phyloP scores from a whole-genome alignment of 2,329 filamentous ascomycete genomes.

The Corniculantispora saksenae region DNA sequence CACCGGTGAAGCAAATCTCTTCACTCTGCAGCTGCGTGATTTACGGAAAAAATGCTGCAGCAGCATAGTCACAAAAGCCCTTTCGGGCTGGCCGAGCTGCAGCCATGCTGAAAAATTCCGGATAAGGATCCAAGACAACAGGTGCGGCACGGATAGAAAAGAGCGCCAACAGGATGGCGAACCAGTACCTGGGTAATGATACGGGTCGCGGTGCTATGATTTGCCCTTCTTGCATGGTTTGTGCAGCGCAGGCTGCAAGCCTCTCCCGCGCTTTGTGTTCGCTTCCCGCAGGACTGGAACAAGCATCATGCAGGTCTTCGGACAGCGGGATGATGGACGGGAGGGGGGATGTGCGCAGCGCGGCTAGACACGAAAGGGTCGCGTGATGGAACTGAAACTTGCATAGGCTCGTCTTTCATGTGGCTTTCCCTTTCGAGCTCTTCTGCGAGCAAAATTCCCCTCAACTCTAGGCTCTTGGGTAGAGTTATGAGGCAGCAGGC shows the following conservation, averaged over 20 bases:
- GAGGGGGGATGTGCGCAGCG: background rate
- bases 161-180: background rate
- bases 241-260: conserved; percentile 11
- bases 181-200: conserved; percentile 1
- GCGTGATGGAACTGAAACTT: conserved; percentile 13
- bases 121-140: background rate
- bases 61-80: background rate
- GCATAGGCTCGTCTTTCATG: background rate
- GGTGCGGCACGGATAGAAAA: background rate
- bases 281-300: background rate
- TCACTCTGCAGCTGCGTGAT: background rate
- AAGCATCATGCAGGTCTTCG: conserved; percentile 1
- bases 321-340: background rate
- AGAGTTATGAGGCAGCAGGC: background rate
- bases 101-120: background rate
- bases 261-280: conserved; percentile 1
- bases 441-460: no score
- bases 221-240: background rate
- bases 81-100: background rate
- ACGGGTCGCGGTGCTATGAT: background rate
- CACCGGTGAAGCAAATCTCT: background rate
- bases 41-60: background rate
- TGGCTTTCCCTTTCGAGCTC: background rate
- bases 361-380: background rate
- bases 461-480: background rate